phyloP scores from a whole-genome alignment of 75 land plant species.

The Cunninghamia lanceolata region DNA sequence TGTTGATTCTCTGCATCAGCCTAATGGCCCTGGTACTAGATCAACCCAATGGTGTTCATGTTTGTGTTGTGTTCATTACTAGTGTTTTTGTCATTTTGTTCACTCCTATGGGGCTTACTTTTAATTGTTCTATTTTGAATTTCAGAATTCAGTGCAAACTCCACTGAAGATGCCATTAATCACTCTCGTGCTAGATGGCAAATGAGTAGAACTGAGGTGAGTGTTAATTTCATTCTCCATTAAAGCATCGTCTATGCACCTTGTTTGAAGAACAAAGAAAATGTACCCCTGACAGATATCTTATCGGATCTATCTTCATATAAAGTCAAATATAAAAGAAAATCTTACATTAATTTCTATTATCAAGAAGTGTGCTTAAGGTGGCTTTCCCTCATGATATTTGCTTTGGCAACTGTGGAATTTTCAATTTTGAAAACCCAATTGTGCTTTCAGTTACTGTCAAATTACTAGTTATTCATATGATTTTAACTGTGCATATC shows the following conservation, averaged over 20 bases:
- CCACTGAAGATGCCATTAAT: slow-evolving; percentile 67
- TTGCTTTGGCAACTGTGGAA: neutral
- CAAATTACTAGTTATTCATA: neutral
- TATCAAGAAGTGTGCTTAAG: neutral
- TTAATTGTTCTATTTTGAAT: neutral
- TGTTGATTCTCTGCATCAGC: slow-evolving; percentile 5
- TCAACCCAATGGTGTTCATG: neutral
- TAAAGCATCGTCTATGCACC: neutral
- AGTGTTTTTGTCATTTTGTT: neutral
- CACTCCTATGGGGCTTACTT: neutral
- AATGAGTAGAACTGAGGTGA: slow-evolving; percentile 89
- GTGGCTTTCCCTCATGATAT: neutral
- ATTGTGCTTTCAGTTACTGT: neutral
- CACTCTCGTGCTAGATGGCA: slow-evolving; percentile 74
- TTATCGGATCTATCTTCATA: neutral
- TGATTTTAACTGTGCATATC: neutral
- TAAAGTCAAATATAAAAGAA: neutral
- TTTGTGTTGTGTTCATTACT: slow-evolving; percentile 3
- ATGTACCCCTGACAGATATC: neutral
- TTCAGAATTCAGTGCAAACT: slow-evolving; percentile 33
- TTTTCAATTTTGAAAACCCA: neutral
- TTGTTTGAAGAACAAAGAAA: neutral
- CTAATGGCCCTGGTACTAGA: slow-evolving; percentile 12
- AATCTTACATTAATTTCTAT: neutral
- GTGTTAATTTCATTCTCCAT: slow-evolving; percentile 2